Evolutionary conservation across 176 grass and related monocot genomes (phyloP).

Genomic region (Juncus effusus): DNA sequence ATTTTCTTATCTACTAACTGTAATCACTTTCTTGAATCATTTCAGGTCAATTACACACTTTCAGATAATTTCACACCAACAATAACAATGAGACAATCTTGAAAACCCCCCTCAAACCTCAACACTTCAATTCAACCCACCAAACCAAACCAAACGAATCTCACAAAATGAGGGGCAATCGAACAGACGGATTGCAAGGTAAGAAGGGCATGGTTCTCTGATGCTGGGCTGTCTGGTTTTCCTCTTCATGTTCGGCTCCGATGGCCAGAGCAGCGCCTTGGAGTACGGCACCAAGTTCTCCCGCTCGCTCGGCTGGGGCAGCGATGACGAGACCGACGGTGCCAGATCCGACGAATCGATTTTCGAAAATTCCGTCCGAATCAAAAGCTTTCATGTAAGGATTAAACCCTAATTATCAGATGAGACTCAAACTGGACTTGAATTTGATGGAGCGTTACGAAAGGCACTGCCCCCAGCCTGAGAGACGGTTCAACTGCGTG

Average conservation of each 20-base stretch:
- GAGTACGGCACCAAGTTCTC: slow-evolving; percentile 89
- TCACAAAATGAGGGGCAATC: slow-evolving; percentile 60
- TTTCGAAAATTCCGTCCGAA: slow-evolving; percentile 49
- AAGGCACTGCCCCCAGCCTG: slow-evolving; percentile 87
- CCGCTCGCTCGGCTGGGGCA: slow-evolving; percentile 64
- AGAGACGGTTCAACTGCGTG: slow-evolving; percentile 88
- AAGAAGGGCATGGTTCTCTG: slow-evolving; percentile 48
- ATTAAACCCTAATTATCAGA: slow-evolving; percentile 99
- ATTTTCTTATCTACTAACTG: not conserved
- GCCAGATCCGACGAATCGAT: slow-evolving; percentile 69
- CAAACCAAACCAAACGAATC: slow-evolving; percentile 31
- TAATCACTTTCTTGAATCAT: slow-evolving; percentile 3
- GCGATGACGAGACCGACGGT: slow-evolving; percentile 41
- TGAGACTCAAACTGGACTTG: slow-evolving; percentile 91
- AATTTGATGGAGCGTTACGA: slow-evolving; percentile 98
- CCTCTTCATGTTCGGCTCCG: slow-evolving; percentile 70
- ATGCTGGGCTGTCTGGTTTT: slow-evolving; percentile 68
- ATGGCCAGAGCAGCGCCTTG: slow-evolving; percentile 50
- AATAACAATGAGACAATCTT: slow-evolving; percentile 13
- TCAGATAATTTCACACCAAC: too few relatives aligned
- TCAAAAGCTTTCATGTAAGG: slow-evolving; percentile 88
- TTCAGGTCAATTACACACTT: slow-evolving; percentile 23
- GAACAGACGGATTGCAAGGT: slow-evolving; percentile 62
- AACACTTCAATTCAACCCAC: slow-evolving; percentile 1
- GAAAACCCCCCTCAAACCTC: slow-evolving; percentile 2